Evolutionary conservation across 1,284 basidiomycete genomes (phyloP), one percentile per base, ranked within the genome.

Genomic region (Meripilus lineatus): DNA sequence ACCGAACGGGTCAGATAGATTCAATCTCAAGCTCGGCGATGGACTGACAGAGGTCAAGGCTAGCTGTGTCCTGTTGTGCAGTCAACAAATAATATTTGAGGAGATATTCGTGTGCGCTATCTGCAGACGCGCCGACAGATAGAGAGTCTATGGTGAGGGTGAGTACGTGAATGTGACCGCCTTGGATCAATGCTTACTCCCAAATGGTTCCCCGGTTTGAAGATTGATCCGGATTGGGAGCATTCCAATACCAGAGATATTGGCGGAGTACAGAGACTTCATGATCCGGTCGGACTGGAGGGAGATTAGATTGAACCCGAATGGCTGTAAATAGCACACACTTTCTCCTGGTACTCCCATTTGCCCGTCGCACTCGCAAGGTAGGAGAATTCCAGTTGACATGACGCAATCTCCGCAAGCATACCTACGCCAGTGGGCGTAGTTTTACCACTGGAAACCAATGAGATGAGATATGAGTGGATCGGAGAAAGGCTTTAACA

Each of bases 21-120:
- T 33, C 10, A 18, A 13, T 46, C 28, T 26, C n/a, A n/a, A n/a
- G n/a, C n/a, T n/a, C n/a, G n/a, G n/a, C n/a, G n/a, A n/a, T n/a
- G 3, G 5, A 54, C 80, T 35, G 63, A 87, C 84, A 87, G 67
- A 84, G 70, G 52, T 82, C 73, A 3, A 81, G 67, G 49, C 73
- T 76, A 21, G 64, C 64, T 50, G 66, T 71, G 55, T 88, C 82
- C 3, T 73, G 71, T 50, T 74, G 69, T 14, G 69, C 77, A 4
- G 81, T 81, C 15, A 86, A 67, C 8, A 88, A 63, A 59, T 78
- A 85, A 47, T 84, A 77, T 55, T 89, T 89, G 30, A 89, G 70
- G 17, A 85, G 71, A 55, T 89, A 89, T 58, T 89, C 85, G 46
- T 88, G 80, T 2, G 74, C 77, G 53, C 84, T 87, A 51, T 89